Base-by-base conservation (phyloP, 192 early-diverging fungal species). In the Coemansia sp. region DNA sequence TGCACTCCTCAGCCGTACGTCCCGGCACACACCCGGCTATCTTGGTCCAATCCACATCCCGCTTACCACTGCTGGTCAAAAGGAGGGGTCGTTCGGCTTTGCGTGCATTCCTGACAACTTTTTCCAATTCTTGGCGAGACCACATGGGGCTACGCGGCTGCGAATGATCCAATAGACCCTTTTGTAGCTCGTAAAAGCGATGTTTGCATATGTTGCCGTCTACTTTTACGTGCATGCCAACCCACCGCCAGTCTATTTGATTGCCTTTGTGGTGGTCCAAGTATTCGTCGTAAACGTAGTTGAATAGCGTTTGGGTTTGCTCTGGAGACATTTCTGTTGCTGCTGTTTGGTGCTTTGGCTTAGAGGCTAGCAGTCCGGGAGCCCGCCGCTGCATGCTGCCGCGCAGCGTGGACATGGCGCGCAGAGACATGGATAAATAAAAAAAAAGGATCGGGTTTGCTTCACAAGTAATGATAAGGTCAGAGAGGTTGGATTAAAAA, bases 1-100 rank as follows among this genome's bases (percentile, higher is more conserved):
- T 67, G 29, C 72, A 73, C 37, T 73, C 70, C 19, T 73, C 37
- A 4, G 72, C 65, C 6, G 10, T 16, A 9, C 65, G 46, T 2
- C 59, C 60, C 2, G 21, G 40, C 1, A 50, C 35, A 34, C n/a
- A 41, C 27, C 27, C 9, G 8, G 62, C 56, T 4, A 61, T 50
- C 44, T 31, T 36, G 6, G 8, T 19, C 72, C 72, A 73, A 35
- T 70, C 51, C 6, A 70, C 5, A 4, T 60, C 37, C 0, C 29
- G 17, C 36, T n/a, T 13, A 9, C 34, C 67, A 21, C 16, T 44
- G 17, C 27, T 56, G 16, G 34, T 66, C 51, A 29, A 31, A 9
- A 63, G 40, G 27, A 14, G 4, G 13, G 48, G 37, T 33, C 21
- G 31, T 44, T 46, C 69, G 61, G 35, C 62, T 57, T 33, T 56